A percentile compares a stretch with the other conserved stretches of the same genome.
Conservation (phyloP, 2,329 filamentous ascomycete species). For the Dactylella cylindrospora region DNA sequence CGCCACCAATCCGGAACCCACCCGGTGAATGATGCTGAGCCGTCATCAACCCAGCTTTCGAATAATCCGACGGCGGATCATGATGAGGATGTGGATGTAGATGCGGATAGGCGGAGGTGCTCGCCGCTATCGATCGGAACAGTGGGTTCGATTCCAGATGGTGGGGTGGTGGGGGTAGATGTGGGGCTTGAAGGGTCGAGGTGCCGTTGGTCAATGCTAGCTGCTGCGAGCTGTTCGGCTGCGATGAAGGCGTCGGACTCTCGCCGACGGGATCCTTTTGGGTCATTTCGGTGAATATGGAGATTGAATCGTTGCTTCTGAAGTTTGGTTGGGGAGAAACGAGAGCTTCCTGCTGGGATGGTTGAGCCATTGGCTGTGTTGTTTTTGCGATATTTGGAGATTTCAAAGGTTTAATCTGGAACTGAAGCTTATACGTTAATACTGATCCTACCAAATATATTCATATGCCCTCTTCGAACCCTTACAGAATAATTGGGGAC, state of each 20-base stretch:
- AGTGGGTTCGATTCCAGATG: slow-evolving; percentile 37
- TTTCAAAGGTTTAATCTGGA: too few relatives aligned
- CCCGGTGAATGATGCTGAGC: slow-evolving; percentile 4
- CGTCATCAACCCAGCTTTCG: too few relatives aligned
- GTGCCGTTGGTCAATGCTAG: not conserved
- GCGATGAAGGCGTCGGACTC: slow-evolving; percentile 7
- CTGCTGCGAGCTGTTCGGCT: slow-evolving; percentile 3
- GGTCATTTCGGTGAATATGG: slow-evolving; percentile 7
- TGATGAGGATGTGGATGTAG: slow-evolving; percentile 34
- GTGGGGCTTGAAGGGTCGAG: slow-evolving; percentile 9
- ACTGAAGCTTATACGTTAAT: too few relatives aligned
- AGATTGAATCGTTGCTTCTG: not conserved
- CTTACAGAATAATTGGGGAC: too few relatives aligned
- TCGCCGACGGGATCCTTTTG: slow-evolving; percentile 6
- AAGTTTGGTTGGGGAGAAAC: slow-evolving; percentile 2
- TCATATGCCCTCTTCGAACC: too few relatives aligned
- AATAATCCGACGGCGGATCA: slow-evolving; percentile 27
- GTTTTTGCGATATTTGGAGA: too few relatives aligned
- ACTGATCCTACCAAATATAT: too few relatives aligned
- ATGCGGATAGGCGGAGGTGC: slow-evolving; percentile 37
- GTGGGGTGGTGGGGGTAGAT: slow-evolving; percentile 23
- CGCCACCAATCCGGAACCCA: slow-evolving; percentile 16
- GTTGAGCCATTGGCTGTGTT: slow-evolving; percentile 9
- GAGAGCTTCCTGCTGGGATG: slow-evolving; percentile 8
- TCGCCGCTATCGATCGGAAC: slow-evolving; percentile 40